Percentiles rank a stretch among this genome's conserved stretches.
Conservation (phyloP, 2,329 filamentous ascomycete species). For the Stagonosporopsis cucurbitacearum region DNA sequence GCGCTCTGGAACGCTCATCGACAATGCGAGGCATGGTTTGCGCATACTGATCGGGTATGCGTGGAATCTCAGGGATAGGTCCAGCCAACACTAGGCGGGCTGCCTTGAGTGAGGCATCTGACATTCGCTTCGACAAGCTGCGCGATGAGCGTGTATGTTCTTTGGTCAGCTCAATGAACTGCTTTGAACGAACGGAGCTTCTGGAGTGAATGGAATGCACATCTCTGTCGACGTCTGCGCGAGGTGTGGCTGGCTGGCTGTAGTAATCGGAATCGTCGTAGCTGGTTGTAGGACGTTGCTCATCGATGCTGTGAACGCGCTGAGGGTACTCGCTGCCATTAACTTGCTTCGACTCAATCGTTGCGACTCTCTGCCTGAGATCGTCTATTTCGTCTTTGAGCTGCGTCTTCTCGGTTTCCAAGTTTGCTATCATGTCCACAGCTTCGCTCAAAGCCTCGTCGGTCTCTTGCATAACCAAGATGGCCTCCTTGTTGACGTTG, state of each 20-base stretch:
- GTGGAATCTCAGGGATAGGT: conserved; percentile 27
- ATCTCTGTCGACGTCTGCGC: neutral
- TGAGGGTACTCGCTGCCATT: conserved; percentile 28
- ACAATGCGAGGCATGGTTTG: conserved; percentile 16
- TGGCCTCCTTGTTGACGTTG: conserved; percentile 37
- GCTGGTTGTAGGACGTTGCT: conserved; percentile 45
- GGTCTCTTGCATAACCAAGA: conserved; percentile 33
- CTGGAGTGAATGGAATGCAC: conserved; percentile 8
- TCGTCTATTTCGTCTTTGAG: conserved; percentile 33
- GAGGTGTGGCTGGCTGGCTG: conserved; percentile 45
- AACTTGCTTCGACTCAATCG: conserved; percentile 23
- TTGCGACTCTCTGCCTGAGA: conserved; percentile 29
- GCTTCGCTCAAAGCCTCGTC: conserved; percentile 43
- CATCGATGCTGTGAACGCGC: conserved; percentile 44
- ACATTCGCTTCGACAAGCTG: conserved; percentile 41
- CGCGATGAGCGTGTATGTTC: conserved; percentile 34
- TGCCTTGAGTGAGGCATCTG: conserved; percentile 37
- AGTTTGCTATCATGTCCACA: conserved; percentile 39
- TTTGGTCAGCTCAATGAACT: conserved; percentile 38
- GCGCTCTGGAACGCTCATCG: conserved; percentile 15
- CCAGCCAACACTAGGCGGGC: conserved; percentile 19
- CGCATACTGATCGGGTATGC: conserved; percentile 27
- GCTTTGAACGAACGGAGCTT: conserved; percentile 39
- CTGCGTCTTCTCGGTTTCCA: conserved; percentile 37
- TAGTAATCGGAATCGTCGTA: conserved; percentile 49